phyloP scores from a whole-genome alignment of 352 stramenopile genomes.

The Phytopythium chamaehyphon region DNA sequence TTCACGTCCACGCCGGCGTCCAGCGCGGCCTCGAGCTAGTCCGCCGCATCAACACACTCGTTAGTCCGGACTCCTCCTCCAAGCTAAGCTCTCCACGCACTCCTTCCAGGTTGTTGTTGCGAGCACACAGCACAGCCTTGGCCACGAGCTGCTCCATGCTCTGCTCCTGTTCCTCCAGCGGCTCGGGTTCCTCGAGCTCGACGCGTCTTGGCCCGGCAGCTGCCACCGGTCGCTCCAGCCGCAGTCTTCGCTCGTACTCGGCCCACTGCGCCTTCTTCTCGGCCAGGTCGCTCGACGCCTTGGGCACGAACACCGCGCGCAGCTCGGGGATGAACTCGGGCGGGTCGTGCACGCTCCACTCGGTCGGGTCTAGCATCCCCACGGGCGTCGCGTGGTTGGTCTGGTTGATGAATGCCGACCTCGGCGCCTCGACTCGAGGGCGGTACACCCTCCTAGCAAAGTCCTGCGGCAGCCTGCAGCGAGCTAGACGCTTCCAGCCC shows the following conservation, averaged over 20 bases:
- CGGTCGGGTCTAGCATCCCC: slow-evolving; percentile 63
- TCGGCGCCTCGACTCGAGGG: slow-evolving; percentile 48
- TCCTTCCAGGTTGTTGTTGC: slow-evolving; percentile 79
- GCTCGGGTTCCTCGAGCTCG: slow-evolving; percentile 7
- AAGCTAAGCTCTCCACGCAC: slow-evolving; percentile 17
- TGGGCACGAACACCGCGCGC: slow-evolving; percentile 50
- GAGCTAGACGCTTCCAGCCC: slow-evolving; percentile 75
- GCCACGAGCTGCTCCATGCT: slow-evolving; percentile 42
- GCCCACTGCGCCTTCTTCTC: slow-evolving; percentile 58
- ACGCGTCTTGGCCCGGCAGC: not conserved
- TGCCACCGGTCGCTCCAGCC: not conserved
- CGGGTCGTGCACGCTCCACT: slow-evolving; percentile 52
- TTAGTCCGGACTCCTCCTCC: not conserved
- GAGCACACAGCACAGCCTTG: slow-evolving; percentile 56
- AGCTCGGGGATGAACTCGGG: slow-evolving; percentile 65
- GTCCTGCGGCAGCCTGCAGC: slow-evolving; percentile 39
- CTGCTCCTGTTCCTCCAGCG: slow-evolving; percentile 11
- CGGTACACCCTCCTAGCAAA: slow-evolving; percentile 63
- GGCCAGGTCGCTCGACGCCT: slow-evolving; percentile 41
- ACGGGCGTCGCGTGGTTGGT: slow-evolving; percentile 58
- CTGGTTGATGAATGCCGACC: slow-evolving; percentile 60
- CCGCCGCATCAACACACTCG: not conserved
- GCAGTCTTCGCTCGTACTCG: slow-evolving; percentile 17
- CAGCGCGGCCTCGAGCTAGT: slow-evolving; percentile 80
- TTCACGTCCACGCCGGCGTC: slow-evolving; percentile 90